Evolutionary conservation across 768 basidiomycete species (phyloP).

Genomic region (Jaapia argillacea): DNA sequence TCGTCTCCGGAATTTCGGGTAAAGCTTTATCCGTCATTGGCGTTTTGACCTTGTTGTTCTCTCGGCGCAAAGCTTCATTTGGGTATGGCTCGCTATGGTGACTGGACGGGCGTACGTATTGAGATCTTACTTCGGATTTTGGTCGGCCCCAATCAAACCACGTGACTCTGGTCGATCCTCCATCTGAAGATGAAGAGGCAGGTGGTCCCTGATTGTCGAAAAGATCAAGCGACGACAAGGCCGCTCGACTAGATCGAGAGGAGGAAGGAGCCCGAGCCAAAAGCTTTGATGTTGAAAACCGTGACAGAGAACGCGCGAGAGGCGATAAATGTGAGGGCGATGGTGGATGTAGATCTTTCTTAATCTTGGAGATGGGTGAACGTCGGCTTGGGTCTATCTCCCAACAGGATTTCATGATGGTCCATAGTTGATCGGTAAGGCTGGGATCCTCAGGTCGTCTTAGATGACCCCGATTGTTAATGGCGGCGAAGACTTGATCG

Average conservation of each 20-base stretch:
- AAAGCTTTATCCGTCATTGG: too few species aligned
- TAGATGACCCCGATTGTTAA: constrained; percentile 27
- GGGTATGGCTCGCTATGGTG: too few species aligned
- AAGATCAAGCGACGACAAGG: neutral
- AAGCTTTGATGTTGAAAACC: constrained; percentile 1
- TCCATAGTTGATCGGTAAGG: constrained; percentile 30
- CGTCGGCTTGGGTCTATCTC: constrained; percentile 25
- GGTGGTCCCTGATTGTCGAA: too few species aligned
- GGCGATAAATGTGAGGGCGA: constrained; percentile 3
- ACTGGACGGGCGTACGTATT: too few species aligned
- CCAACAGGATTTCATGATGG: constrained; percentile 34
- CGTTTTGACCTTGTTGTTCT: too few species aligned
- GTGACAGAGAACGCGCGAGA: neutral
- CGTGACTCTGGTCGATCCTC: too few species aligned
- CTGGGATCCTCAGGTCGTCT: constrained; percentile 23
- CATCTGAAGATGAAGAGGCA: too few species aligned
- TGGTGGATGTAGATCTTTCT: constrained; percentile 8
- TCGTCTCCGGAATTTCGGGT: too few species aligned
- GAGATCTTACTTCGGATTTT: too few species aligned
- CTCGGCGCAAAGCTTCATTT: too few species aligned
- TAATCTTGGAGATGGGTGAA: constrained; percentile 28
- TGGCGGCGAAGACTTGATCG: constrained; percentile 23
- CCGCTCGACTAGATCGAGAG: neutral
- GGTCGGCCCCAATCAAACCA: too few species aligned
- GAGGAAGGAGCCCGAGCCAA: neutral